A percentile compares a stretch with the other conserved stretches of the same genome.
Conservation (phyloP, 495 filamentous ascomycete genomes). For the Hypoxylon subgilvum region DNA sequence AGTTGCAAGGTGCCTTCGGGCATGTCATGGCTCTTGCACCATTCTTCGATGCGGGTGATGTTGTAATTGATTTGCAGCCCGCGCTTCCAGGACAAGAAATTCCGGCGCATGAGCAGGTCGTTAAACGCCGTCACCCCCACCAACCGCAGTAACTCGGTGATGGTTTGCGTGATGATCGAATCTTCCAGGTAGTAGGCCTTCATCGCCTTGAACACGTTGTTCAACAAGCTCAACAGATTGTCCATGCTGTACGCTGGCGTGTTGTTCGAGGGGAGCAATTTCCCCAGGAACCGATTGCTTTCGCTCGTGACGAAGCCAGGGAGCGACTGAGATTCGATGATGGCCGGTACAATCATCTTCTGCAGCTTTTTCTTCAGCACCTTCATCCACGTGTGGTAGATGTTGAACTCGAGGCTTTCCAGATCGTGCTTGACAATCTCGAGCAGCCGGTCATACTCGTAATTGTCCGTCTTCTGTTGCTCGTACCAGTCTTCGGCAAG, state of each 20-base stretch:
- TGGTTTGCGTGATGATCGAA: slow-evolving; percentile 89
- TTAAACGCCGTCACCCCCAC: slow-evolving; percentile 99
- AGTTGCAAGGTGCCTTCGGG: slow-evolving; percentile 96
- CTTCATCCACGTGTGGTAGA: slow-evolving; percentile 99
- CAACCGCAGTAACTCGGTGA: slow-evolving; percentile 89
- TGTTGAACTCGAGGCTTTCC: slow-evolving; percentile 99
- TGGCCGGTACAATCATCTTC: slow-evolving; percentile 99
- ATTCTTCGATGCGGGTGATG: slow-evolving; percentile 98
- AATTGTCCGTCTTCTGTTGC: slow-evolving; percentile 98
- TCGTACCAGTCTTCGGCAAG: slow-evolving; percentile 99
- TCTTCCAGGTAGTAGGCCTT: slow-evolving; percentile 97
- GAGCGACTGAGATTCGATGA: slow-evolving; percentile 98
- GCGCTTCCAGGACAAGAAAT: slow-evolving; percentile 99
- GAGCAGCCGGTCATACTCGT: slow-evolving; percentile 95
- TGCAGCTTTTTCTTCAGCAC: slow-evolving; percentile 97
- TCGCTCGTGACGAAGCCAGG: slow-evolving; percentile 99
- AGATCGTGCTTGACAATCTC: slow-evolving; percentile 99
- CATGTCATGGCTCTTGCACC: slow-evolving; percentile 99
- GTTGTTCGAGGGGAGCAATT: slow-evolving; percentile 85
- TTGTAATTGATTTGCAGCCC: slow-evolving; percentile 99
- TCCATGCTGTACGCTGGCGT: slow-evolving; percentile 99
- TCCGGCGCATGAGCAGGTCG: slow-evolving; percentile 94
- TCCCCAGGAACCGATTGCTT: slow-evolving; percentile 96
- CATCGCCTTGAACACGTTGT: slow-evolving; percentile 97
- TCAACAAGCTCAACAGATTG: slow-evolving; percentile 92